Evolutionary conservation across 345 rosid genomes (phyloP).

Genomic region (Trapa incisa): DNA sequence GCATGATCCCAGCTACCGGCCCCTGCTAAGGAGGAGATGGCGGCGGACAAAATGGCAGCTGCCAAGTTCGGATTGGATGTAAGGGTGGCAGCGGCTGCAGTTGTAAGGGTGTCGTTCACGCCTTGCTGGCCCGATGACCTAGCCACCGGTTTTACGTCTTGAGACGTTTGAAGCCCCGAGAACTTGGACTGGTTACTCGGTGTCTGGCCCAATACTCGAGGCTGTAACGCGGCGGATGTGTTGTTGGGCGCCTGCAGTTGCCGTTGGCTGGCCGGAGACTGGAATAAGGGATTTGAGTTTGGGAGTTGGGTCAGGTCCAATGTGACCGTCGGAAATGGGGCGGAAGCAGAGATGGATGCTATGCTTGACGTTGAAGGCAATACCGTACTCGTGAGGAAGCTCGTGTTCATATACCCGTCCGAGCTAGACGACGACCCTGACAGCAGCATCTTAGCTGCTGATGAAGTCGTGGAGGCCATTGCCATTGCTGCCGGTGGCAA

Average conservation of each 20-base stretch:
- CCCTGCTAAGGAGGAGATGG: slow-evolving; percentile 45
- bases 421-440: slow-evolving; percentile 79
- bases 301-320: slow-evolving; percentile 61
- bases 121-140: slow-evolving; percentile 12
- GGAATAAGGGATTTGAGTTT: slow-evolving; percentile 21
- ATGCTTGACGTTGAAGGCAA: slow-evolving; percentile 88
- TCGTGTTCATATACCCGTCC: slow-evolving; percentile 58
- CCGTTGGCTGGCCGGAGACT: slow-evolving; percentile 17
- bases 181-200: slow-evolving; percentile 48
- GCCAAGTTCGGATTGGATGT: slow-evolving; percentile 52
- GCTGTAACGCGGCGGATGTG: slow-evolving; percentile 25
- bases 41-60: slow-evolving; percentile 47
- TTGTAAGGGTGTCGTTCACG: slow-evolving; percentile 6
- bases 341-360: slow-evolving; percentile 93
- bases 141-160: slow-evolving; percentile 19
- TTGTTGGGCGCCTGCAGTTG: slow-evolving; percentile 33
- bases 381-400: slow-evolving; percentile 56
- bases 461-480: slow-evolving; percentile 87
- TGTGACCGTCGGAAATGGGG: slow-evolving; percentile 93
- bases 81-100: slow-evolving; percentile 27
- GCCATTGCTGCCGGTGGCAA: slow-evolving; percentile 84
- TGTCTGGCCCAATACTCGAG: slow-evolving; percentile 53
- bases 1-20: slow-evolving; percentile 22
- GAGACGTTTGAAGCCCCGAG: slow-evolving; percentile 53
- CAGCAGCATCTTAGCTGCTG: slow-evolving; percentile 73